Percentiles rank a stretch among this genome's conserved stretches.
These are phyloP conservation scores for Cyclostephanos invisitatus DNA, from an alignment of 108 stramenopile species.

Conservation along the genomic window DNA sequence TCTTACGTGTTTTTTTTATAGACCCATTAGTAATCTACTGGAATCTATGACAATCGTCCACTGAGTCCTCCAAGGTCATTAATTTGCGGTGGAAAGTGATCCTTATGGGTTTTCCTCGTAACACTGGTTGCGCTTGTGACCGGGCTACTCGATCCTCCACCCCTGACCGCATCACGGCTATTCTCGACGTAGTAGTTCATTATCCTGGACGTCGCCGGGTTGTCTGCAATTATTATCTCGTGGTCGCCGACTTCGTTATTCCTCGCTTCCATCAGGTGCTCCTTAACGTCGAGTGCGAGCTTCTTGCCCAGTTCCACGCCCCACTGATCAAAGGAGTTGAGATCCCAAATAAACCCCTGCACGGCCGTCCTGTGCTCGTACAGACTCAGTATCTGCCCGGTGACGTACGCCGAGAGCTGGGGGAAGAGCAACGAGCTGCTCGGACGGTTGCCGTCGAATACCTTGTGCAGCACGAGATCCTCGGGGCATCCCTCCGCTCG, in stretches of 20 bases:
- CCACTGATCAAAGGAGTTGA: constrained; percentile 99
- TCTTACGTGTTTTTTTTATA: too few species aligned
- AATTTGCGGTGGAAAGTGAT: constrained; percentile 49
- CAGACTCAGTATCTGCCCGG: constrained; percentile 93
- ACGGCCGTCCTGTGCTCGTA: constrained; percentile 99
- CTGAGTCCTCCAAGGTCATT: constrained; percentile 48
- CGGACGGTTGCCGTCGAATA: constrained; percentile 97
- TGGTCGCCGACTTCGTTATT: constrained; percentile 44
- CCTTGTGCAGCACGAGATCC: constrained; percentile 88
- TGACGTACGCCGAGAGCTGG: constrained; percentile 91
- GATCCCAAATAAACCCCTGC: constrained; percentile 99
- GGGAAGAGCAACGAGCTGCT: constrained; percentile 93
- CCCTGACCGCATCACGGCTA: constrained; percentile 43
- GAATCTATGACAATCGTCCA: constrained; percentile 27
- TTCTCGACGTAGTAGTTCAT: constrained; percentile 86
- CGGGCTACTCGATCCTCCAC: constrained; percentile 36
- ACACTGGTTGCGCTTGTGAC: constrained; percentile 40
- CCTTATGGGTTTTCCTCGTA: constrained; percentile 61
- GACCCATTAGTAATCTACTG: too few species aligned
- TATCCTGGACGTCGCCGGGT: constrained; percentile 81
- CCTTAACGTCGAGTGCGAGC: constrained; percentile 89
- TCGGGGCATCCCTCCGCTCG: constrained; percentile 90
- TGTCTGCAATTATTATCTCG: constrained; percentile 57
- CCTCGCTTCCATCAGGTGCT: constrained; percentile 69
- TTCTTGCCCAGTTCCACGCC: constrained; percentile 99